A percentile compares a stretch with the other conserved stretches of the same genome.
Evolutionary conservation across 2,329 filamentous ascomycete species (phyloP).

Genomic region (Scedosporium aurantiacum): DNA sequence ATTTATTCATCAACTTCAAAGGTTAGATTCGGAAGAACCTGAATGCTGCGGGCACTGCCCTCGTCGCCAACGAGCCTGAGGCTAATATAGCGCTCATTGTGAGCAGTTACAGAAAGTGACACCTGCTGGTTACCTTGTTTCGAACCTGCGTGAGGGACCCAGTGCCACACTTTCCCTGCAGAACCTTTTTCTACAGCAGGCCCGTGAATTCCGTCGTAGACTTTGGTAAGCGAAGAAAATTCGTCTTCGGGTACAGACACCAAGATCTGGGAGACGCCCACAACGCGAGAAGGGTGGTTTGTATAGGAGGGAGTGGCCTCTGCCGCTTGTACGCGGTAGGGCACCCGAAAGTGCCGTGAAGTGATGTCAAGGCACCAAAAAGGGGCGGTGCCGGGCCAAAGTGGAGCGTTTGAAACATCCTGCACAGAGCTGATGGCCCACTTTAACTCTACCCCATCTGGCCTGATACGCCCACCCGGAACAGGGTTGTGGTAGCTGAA

Average conservation of each 20-base stretch:
- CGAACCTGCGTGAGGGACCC: neutral
- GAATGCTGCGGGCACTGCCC: conserved; percentile 11
- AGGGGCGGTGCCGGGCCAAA: conserved; percentile 39
- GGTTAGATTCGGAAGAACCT: neutral
- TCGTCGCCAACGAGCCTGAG: neutral
- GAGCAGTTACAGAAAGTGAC: neutral
- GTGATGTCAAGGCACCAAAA: conserved; percentile 60
- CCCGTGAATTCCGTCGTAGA: neutral
- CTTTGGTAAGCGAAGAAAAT: neutral
- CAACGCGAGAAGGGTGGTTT: neutral
- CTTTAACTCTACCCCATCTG: conserved; percentile 44
- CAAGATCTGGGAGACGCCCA: neutral
- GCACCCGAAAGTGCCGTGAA: conserved; percentile 42
- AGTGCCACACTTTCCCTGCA: neutral
- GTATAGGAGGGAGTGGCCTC: neutral
- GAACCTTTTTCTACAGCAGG: neutral
- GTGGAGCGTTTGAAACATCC: neutral
- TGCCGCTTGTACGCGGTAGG: conserved; percentile 14
- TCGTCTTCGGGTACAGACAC: neutral
- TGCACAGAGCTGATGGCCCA: conserved; percentile 36
- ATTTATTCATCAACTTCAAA: neutral
- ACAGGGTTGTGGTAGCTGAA: conserved; percentile 36
- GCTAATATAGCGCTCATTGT: neutral
- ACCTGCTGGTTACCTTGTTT: neutral
- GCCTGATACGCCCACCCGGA: conserved; percentile 40